Evolutionary conservation across 1,284 basidiomycete species (phyloP).

Genomic region (Malassezia psittaci): DNA sequence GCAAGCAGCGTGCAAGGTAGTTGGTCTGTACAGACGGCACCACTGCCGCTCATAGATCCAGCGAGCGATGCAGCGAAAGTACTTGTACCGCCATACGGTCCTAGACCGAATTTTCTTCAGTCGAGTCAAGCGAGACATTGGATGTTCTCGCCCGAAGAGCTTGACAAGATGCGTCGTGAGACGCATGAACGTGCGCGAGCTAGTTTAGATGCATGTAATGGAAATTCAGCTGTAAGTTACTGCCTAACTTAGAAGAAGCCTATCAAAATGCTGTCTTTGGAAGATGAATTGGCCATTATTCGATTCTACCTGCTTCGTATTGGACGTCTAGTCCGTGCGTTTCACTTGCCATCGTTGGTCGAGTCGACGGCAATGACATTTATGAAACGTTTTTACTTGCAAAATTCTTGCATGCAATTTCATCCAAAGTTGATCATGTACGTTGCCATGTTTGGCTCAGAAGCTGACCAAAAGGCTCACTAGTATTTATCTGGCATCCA

Average conservation of each 20-base stretch:
- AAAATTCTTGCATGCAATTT: constrained; percentile 98
- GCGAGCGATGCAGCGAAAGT: not conserved
- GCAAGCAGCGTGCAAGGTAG: not conserved
- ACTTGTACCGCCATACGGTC: not conserved
- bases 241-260: not conserved
- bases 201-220: too few species aligned
- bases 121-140: constrained; percentile 41
- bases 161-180: constrained; percentile 13
- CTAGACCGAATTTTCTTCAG: constrained; percentile 21
- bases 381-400: constrained; percentile 90
- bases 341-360: constrained; percentile 79
- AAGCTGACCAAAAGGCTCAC: constrained; percentile 62
- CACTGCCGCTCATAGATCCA: not conserved
- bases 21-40: not conserved
- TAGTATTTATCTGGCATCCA: constrained; percentile 84
- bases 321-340: constrained; percentile 70
- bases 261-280: constrained; percentile 60
- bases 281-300: constrained; percentile 78
- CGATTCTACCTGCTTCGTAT: constrained; percentile 80
- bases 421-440: constrained; percentile 97
- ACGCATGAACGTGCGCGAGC: not conserved
- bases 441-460: constrained; percentile 37
- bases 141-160: constrained; percentile 22
- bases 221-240: not conserved
- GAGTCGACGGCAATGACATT: constrained; percentile 84